These are phyloP conservation scores for Emericellopsis atlantica DNA, from an alignment of 2,329 filamentous ascomycete genomes.

Conservation along the genomic window DNA sequence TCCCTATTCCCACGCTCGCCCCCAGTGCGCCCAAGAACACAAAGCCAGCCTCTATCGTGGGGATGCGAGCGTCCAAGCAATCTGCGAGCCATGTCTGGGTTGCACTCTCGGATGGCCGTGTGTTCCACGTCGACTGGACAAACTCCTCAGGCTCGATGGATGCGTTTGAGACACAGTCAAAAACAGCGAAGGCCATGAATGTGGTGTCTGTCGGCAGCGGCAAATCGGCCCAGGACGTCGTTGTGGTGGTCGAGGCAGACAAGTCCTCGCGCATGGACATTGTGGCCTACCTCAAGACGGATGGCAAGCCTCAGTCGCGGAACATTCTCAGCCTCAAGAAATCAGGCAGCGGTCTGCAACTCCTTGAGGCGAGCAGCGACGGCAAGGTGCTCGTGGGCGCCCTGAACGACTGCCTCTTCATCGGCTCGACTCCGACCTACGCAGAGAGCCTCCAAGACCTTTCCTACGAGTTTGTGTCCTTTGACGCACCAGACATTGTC, in stretches of 20 bases:
- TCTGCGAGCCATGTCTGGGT: constrained; percentile 43
- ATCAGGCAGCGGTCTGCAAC: constrained; percentile 19
- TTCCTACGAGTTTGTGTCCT: constrained; percentile 42
- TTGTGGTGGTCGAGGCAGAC: constrained; percentile 26
- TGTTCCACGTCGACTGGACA: constrained; percentile 49
- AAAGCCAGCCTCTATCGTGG: constrained; percentile 22
- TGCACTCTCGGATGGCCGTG: constrained; percentile 41
- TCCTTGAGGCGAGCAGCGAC: constrained; percentile 35
- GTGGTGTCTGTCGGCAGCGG: constrained; percentile 19
- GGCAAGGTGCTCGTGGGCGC: constrained; percentile 42
- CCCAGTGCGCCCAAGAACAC: constrained; percentile 10
- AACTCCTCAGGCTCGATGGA: constrained; percentile 26
- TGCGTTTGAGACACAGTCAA: constrained; percentile 27
- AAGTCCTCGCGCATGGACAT: constrained; percentile 22
- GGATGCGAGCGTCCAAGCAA: constrained; percentile 23
- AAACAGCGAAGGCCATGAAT: constrained; percentile 31
- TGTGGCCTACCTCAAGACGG: constrained; percentile 28
- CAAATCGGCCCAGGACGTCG: constrained; percentile 9
- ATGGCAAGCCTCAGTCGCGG: constrained; percentile 16
- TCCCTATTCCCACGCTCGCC: constrained; percentile 34
- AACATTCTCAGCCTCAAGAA: constrained; percentile 22
- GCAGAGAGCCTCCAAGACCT: constrained; percentile 12
- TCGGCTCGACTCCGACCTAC: constrained; percentile 14
- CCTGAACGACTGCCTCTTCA: constrained; percentile 21
- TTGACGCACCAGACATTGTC: constrained; percentile 50